These are phyloP conservation scores for Rhynchospora tenuis DNA, from an alignment of 176 grass and related monocot genomes.

Conservation along the genomic window DNA sequence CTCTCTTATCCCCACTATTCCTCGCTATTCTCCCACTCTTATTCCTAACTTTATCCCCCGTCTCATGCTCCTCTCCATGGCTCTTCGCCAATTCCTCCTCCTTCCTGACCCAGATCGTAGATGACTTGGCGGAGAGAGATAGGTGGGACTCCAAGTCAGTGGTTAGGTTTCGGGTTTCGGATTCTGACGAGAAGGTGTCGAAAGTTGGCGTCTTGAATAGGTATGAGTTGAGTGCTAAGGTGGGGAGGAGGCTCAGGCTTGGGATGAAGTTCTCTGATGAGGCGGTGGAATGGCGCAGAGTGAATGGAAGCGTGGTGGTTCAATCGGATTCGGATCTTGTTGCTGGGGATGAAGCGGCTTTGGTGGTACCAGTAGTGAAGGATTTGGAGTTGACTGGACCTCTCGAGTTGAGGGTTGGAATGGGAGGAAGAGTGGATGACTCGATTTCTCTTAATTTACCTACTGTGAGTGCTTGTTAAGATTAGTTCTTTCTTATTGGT, in stretches of 20 bases:
- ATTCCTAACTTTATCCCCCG: constrained; percentile 6
- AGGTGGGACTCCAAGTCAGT: constrained; percentile 54
- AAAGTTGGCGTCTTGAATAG: constrained; percentile 40
- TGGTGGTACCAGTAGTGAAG: constrained; percentile 35
- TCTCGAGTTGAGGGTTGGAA: constrained; percentile 45
- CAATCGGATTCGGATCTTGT: constrained; percentile 53
- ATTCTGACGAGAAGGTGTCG: constrained; percentile 34
- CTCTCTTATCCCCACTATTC: constrained; percentile 16
- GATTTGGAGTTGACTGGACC: constrained; percentile 64
- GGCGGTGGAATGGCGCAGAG: constrained; percentile 38
- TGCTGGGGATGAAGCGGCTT: constrained; percentile 28
- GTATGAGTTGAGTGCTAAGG: constrained; percentile 61
- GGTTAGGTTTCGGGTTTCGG: constrained; percentile 41
- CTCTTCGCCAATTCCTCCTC: constrained; percentile 26
- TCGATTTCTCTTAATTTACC: constrained; percentile 56
- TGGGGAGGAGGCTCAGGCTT: constrained; percentile 17
- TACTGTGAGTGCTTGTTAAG: constrained; percentile 45
- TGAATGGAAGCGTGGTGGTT: constrained; percentile 29
- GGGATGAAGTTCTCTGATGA: constrained; percentile 46
- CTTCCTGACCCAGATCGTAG: constrained; percentile 58
- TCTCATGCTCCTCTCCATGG: constrained; percentile 16
- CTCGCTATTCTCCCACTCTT: constrained; percentile 5
- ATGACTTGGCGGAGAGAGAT: constrained; percentile 58
- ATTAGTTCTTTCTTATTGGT: neutral
- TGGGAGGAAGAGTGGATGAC: constrained; percentile 23